These are phyloP conservation scores for Eimeria praecox DNA, from an alignment of 169 alveolate species.

Conservation along the genomic window DNA sequence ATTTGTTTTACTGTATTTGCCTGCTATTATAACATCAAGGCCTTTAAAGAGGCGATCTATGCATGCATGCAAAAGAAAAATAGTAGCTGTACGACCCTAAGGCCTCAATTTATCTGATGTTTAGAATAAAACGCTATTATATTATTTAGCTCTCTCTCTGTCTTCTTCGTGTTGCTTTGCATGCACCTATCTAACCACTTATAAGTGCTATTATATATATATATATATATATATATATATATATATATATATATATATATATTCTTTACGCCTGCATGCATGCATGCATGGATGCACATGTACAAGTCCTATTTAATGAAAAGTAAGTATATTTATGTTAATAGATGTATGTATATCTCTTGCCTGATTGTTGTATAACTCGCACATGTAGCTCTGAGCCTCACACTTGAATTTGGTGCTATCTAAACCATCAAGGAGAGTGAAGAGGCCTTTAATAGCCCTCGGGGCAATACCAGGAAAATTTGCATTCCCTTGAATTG, in stretches of 20 bases:
- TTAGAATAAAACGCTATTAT: no score
- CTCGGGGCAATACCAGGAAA: constrained; percentile 92
- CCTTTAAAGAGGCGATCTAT: no score
- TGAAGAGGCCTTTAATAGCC: constrained; percentile 89
- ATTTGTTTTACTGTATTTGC: no score
- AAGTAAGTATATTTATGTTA: neutral
- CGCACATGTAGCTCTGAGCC: constrained; percentile 90
- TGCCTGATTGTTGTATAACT: constrained; percentile 88
- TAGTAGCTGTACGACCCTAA: no score
- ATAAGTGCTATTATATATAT: no score
- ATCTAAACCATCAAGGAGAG: constrained; percentile 84
- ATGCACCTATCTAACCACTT: no score
- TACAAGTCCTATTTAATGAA: neutral
- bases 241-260: neutral
- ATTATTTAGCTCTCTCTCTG: no score
- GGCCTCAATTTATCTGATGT: no score
- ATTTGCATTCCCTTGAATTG: constrained; percentile 92
- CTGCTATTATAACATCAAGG: no score
- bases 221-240: no score
- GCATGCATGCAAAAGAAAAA: no score
- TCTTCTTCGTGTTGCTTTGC: no score
- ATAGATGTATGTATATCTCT: neutral
- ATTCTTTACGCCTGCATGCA: neutral
- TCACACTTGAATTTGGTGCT: constrained; percentile 84
- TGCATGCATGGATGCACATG: neutral